Base-by-base conservation (phyloP, 148 eudicot genomes). In the Camellia japonica region DNA sequence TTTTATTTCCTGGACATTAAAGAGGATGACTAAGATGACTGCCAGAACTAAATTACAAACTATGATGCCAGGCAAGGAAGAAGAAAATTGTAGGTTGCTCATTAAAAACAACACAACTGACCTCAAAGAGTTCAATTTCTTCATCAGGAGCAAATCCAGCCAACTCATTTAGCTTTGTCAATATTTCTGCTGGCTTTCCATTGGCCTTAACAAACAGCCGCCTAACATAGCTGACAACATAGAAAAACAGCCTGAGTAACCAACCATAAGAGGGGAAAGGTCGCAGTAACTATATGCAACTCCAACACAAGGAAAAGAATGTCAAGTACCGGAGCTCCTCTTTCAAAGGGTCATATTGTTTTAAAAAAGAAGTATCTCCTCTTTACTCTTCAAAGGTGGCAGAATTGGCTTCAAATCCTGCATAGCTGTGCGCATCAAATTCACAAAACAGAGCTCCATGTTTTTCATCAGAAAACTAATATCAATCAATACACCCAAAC, bases 61-160 rank as follows among this genome's bases (percentile, higher is more conserved):
- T 44, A 76, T 62, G 19, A 8, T 54, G 19, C 7, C 55, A 61
- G 54, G 20, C 58, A 47, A 76, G 30, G 30, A 23, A 38, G 69
- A 46, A 19, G 12, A 70, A 70, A 62, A 62, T 44, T 55, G 16
- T 13, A 12, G 12, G 62, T 62, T 44, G 56, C 43, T n/a, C 4
- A 15, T 62, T 76, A 44, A 74, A 47, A 47, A 47, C 54, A 69
- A 18, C 56, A 46, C 73, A 64, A 76, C 84, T 76, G 9, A 96
- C 99, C 95, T 96, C 99, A 85, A 80, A 96, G 18, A 96, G 88
- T 78, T 94, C 93, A 85, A 96, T 86, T 78, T 93, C 98, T 80
- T 90, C 91, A 83, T 94, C 95, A 18, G 94, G 85, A 82, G 90
- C 84, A 89, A 89, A 94, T 13, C 97, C 98, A 77, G 97, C 98